phyloP scores from a whole-genome alignment of 352 stramenopile genomes.

The Aphanomyces invadans region DNA sequence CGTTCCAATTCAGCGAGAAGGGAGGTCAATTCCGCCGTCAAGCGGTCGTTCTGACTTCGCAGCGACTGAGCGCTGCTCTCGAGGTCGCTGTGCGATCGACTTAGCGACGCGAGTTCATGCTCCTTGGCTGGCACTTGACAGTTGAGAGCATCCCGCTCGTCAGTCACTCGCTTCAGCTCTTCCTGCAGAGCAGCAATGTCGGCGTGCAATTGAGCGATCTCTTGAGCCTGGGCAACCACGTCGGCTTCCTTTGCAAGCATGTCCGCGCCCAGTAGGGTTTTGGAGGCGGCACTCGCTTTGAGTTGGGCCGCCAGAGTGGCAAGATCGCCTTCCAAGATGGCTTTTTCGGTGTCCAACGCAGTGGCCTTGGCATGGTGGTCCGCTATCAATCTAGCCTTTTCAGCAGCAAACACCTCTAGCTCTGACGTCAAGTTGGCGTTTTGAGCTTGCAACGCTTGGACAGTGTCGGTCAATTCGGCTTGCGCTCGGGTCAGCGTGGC shows the following conservation, averaged over 20 bases:
- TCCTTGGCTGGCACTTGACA: not conserved
- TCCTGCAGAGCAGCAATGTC: slow-evolving; percentile 1
- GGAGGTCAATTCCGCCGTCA: not conserved
- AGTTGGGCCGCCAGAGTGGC: not conserved
- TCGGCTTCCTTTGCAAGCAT: not conserved
- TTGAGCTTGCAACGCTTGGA: not conserved
- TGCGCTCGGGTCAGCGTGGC: not conserved
- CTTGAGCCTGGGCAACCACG: not conserved
- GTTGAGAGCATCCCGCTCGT: slow-evolving; percentile 3
- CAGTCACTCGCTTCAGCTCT: not conserved
- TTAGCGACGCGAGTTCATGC: not conserved
- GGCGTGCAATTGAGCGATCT: not conserved
- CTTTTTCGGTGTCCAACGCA: not conserved
- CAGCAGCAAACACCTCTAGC: not conserved
- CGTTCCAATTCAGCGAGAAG: not conserved
- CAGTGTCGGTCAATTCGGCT: not conserved
- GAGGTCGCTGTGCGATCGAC: not conserved
- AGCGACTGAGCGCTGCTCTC: not conserved
- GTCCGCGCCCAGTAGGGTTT: not conserved
- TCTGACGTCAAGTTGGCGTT: not conserved
- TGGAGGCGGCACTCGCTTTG: not conserved
- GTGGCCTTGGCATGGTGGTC: not conserved
- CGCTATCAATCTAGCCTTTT: not conserved
- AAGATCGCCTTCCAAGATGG: not conserved
- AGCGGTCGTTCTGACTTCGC: not conserved